A percentile compares a stretch with the other conserved stretches of the same genome.
phyloP scores from a whole-genome alignment of 2,329 filamentous ascomycete species.

The Cordyceps militaris region DNA sequence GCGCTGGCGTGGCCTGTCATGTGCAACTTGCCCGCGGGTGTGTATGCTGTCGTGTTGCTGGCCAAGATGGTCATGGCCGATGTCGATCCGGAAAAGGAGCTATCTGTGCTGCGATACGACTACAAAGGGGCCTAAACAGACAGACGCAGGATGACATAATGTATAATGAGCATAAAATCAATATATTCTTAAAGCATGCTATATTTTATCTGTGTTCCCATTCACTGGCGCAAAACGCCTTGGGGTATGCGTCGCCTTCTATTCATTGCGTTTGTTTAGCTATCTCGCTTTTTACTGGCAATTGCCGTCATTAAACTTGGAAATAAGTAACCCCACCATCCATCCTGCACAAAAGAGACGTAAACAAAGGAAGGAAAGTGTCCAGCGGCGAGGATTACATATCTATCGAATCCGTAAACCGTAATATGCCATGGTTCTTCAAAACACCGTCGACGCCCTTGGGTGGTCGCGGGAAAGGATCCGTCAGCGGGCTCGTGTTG shows the following conservation, averaged over 20 bases:
- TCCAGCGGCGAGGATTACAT: not conserved
- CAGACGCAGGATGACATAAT: not conserved
- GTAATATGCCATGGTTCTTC: slow-evolving; percentile 76
- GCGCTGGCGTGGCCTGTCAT: slow-evolving; percentile 35
- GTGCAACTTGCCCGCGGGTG: slow-evolving; percentile 45
- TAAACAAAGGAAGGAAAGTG: not conserved
- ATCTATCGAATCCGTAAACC: slow-evolving; percentile 90
- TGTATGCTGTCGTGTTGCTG: slow-evolving; percentile 54
- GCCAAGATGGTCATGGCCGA: slow-evolving; percentile 60
- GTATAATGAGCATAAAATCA: slow-evolving; percentile 5
- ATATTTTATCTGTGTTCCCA: slow-evolving; percentile 11
- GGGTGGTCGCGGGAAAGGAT: slow-evolving; percentile 56
- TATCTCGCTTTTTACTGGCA: not conserved
- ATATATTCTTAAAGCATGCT: slow-evolving; percentile 9
- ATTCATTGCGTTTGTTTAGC: slow-evolving; percentile 2
- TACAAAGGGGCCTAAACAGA: slow-evolving; percentile 55
- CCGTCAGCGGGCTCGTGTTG: slow-evolving; percentile 32
- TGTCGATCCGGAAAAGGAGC: slow-evolving; percentile 60
- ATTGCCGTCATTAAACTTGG: not conserved
- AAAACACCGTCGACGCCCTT: slow-evolving; percentile 84
- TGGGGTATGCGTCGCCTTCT: slow-evolving; percentile 2
- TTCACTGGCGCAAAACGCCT: slow-evolving; percentile 7
- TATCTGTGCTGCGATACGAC: slow-evolving; percentile 55
- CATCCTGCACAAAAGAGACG: not conserved
- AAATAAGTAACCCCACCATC: not conserved